Conservation (phyloP, 2,329 filamentous ascomycete genomes). For the Trichophyton verrucosum region DNA sequence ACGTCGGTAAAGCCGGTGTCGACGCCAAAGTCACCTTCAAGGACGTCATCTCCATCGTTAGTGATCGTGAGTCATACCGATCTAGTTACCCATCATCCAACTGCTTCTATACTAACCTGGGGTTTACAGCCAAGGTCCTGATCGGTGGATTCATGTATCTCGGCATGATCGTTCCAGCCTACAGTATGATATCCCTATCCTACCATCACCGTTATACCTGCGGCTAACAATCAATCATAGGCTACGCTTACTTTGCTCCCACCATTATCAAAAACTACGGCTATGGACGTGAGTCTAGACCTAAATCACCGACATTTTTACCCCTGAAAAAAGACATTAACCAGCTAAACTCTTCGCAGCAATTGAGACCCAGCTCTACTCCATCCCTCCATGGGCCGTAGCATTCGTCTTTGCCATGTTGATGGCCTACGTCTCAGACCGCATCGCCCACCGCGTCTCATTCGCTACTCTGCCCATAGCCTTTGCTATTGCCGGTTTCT, state of each 20-base stretch:
- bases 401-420: conserved; percentile 71
- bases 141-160: conserved; percentile 72
- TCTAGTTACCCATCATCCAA: too few relatives aligned
- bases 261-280: conserved; percentile 57
- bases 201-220: not conserved
- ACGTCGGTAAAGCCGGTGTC: conserved; percentile 55
- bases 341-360: conserved; percentile 16
- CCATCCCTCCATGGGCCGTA: conserved; percentile 50
- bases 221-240: conserved; percentile 16
- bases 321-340: not conserved
- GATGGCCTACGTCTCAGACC: conserved; percentile 61
- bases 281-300: conserved; percentile 36
- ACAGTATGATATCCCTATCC: conserved; percentile 32
- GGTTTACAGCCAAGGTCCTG: conserved; percentile 49
- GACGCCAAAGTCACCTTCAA: conserved; percentile 48
- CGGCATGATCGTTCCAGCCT: conserved; percentile 63
- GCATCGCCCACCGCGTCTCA: conserved; percentile 56
- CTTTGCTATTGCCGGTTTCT: conserved; percentile 61
- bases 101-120: conserved; percentile 11
- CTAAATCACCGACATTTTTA: not conserved
- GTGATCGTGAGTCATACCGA: conserved; percentile 41
- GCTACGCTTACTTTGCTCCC: conserved; percentile 64
- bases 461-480: conserved; percentile 59
- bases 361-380: conserved; percentile 41
- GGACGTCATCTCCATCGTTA: conserved; percentile 53